These are phyloP conservation scores for Fusarium xyrophilum DNA, from an alignment of 2,329 filamentous ascomycete species.

Conservation along the genomic window DNA sequence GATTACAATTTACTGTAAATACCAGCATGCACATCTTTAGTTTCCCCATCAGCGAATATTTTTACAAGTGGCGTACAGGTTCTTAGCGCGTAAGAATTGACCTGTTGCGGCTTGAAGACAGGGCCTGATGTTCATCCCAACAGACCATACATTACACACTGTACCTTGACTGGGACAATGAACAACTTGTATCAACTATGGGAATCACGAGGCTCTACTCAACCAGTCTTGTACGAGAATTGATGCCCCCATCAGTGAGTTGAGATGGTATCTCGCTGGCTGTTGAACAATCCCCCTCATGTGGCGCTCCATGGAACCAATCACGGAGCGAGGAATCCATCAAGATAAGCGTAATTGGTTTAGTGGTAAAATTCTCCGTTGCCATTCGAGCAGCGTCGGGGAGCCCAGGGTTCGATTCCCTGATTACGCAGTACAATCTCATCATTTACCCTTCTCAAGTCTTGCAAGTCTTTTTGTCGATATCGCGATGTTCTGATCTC, in stretches of 20 bases:
- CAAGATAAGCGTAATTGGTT: neutral
- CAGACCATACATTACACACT: too few relatives aligned
- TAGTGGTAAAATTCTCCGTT: slow-evolving; percentile 2
- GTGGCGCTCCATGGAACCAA: slow-evolving; percentile 58
- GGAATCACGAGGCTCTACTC: slow-evolving; percentile 60
- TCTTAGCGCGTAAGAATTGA: slow-evolving; percentile 61
- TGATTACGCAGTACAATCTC: neutral
- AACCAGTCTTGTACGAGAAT: slow-evolving; percentile 63
- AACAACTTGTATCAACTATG: slow-evolving; percentile 62
- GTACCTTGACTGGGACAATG: rapidly evolving
- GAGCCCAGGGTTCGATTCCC: slow-evolving; percentile 1
- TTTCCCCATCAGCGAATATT: too few relatives aligned
- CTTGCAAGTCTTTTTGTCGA: neutral
- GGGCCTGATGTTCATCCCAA: slow-evolving; percentile 57
- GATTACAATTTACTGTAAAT: slow-evolving; percentile 39
- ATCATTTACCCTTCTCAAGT: neutral
- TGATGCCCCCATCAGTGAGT: slow-evolving; percentile 60
- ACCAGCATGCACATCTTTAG: slow-evolving; percentile 60
- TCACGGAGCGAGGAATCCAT: slow-evolving; percentile 54
- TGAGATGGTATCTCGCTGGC: neutral
- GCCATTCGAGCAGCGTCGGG: neutral
- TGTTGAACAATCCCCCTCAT: slow-evolving; percentile 48
- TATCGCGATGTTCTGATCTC: neutral
- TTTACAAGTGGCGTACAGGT: too few relatives aligned
- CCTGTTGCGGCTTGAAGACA: slow-evolving; percentile 69